Conservation (phyloP, 2,329 filamentous ascomycete genomes). For the Ceratocystiopsis sp. region DNA sequence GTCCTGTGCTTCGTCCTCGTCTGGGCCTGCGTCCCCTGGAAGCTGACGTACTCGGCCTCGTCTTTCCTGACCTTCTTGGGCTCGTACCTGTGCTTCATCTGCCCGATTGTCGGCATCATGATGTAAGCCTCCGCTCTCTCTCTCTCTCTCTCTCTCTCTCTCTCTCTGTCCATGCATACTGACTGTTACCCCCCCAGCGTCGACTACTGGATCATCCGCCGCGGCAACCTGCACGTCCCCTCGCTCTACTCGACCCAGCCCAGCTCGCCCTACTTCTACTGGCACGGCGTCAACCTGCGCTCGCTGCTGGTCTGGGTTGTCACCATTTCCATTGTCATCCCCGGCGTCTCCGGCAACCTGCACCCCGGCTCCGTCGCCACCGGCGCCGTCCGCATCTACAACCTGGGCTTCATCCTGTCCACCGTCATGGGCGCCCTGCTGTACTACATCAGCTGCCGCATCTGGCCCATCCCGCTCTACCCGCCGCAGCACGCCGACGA, state of each 20-base stretch:
- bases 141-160: neutral
- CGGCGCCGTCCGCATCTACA: conserved; percentile 16
- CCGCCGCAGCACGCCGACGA: conserved; percentile 1
- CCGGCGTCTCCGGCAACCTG: conserved; percentile 18
- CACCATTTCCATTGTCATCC: conserved; percentile 18
- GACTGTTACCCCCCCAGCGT: neutral
- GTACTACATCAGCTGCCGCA: conserved; percentile 18
- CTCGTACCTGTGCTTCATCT: conserved; percentile 11
- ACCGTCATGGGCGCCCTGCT: conserved; percentile 16
- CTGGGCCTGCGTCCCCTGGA: conserved; percentile 11
- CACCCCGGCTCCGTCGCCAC: conserved; percentile 14
- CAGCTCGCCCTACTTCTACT: conserved; percentile 13
- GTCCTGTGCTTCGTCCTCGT: conserved; percentile 9
- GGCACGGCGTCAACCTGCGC: conserved; percentile 18
- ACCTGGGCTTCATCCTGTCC: conserved; percentile 18
- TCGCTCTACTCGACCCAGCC: neutral
- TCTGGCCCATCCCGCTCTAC: conserved; percentile 15
- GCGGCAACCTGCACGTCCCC: conserved; percentile 8
- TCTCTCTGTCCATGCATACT: neutral
- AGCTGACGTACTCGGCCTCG: conserved; percentile 6
- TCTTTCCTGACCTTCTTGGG: conserved; percentile 10
- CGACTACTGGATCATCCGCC: conserved; percentile 11
- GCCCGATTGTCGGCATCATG: conserved; percentile 1
- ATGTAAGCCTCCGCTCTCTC: neutral
- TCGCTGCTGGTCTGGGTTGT: conserved; percentile 16